Evolutionary conservation across 768 basidiomycete species (phyloP).

Genomic region (Trametes elegans): DNA sequence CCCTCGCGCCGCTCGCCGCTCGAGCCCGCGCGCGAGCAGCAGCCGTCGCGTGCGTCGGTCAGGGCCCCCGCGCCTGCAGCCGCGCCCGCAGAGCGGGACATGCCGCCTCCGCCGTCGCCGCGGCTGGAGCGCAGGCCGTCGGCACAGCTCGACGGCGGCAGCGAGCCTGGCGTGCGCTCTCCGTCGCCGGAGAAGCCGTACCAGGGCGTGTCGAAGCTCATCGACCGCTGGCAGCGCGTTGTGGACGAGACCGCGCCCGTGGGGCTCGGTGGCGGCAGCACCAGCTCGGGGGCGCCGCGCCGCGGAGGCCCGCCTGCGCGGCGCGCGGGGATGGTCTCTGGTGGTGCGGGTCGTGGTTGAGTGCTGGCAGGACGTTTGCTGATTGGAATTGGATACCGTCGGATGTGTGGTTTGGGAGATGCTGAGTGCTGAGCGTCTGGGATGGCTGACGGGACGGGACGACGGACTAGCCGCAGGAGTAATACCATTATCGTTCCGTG

Average conservation of each 20-base stretch:
- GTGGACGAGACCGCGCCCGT: constrained; percentile 39
- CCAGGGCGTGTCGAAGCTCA: constrained; percentile 80
- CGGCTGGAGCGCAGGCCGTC: constrained; percentile 12
- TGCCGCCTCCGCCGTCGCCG: constrained; percentile 11
- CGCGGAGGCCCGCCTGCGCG: constrained; percentile 16
- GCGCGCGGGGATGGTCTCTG: constrained; percentile 17
- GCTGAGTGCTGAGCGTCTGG: too few relatives aligned
- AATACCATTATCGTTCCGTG: background rate
- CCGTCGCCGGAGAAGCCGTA: constrained; percentile 77
- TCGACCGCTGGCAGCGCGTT: constrained; percentile 87
- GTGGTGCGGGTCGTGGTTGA: constrained; percentile 13
- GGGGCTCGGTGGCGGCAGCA: too few relatives aligned
- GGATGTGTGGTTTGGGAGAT: too few relatives aligned
- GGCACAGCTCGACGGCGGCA: background rate
- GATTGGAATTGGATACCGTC: too few relatives aligned
- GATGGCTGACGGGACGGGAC: background rate
- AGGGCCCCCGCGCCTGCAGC: background rate
- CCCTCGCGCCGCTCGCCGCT: constrained; percentile 21
- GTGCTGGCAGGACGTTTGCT: background rate
- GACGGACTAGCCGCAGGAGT: background rate
- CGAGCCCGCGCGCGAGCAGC: constrained; percentile 13
- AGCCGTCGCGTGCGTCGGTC: constrained; percentile 7
- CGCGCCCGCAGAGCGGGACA: constrained; percentile 1
- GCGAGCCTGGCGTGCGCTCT: constrained; percentile 34
- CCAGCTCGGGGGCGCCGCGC: background rate